Evolutionary conservation across 352 stramenopile genomes (phyloP).

Genomic region (Pythium plurisporium): DNA sequence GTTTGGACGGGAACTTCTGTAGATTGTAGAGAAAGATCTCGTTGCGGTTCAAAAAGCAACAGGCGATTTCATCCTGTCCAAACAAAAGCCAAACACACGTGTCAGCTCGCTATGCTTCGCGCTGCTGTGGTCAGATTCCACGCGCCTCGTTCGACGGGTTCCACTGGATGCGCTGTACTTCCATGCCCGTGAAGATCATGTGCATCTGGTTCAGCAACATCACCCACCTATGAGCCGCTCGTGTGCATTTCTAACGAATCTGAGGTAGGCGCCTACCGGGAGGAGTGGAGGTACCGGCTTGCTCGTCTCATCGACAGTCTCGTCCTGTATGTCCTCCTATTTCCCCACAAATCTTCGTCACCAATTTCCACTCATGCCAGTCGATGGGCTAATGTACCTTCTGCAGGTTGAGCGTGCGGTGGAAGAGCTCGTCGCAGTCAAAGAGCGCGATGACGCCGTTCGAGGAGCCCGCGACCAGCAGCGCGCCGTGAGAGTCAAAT

Average conservation of each 20-base stretch:
- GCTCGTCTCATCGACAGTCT: not conserved
- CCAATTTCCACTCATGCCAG: too few relatives aligned
- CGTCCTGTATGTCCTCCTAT: not conserved
- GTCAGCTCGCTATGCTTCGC: too few relatives aligned
- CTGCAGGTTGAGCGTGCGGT: constrained; percentile 49
- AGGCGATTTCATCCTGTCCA: constrained; percentile 67
- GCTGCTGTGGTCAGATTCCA: too few relatives aligned
- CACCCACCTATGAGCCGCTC: not conserved
- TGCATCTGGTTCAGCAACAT: constrained; percentile 39
- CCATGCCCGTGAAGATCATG: constrained; percentile 61
- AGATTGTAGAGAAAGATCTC: constrained; percentile 75
- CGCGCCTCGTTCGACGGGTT: constrained; percentile 64
- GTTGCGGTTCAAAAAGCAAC: constrained; percentile 66
- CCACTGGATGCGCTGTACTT: constrained; percentile 73
- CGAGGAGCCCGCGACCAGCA: constrained; percentile 57
- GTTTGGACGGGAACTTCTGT: constrained; percentile 61
- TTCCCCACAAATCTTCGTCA: not conserved
- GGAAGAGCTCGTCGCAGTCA: constrained; percentile 76
- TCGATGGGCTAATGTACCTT: too few relatives aligned
- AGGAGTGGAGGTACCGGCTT: not conserved
- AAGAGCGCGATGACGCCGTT: constrained; percentile 70
- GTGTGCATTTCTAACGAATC: not conserved
- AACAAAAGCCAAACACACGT: too few relatives aligned
- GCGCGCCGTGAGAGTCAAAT: constrained; percentile 63
- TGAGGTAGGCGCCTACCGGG: not conserved